phyloP scores from a whole-genome alignment of 768 basidiomycete genomes.

The Boletus eberwhitei region DNA sequence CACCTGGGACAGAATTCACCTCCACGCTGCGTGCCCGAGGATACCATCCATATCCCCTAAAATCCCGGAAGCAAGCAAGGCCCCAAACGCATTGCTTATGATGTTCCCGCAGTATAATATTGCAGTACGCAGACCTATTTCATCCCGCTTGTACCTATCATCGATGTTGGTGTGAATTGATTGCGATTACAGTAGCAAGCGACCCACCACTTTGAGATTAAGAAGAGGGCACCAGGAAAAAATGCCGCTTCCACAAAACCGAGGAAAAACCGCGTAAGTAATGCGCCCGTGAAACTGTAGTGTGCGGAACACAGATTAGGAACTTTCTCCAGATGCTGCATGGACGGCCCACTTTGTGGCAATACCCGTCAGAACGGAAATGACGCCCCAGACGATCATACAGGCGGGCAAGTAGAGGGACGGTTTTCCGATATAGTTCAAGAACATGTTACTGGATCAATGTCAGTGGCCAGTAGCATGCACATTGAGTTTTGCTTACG shows the following conservation, averaged over 20 bases:
- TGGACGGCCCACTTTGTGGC: constrained; percentile 27
- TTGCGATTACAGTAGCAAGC: constrained; percentile 29
- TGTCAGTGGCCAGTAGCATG: constrained; percentile 1
- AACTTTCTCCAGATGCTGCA: background rate
- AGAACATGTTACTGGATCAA: constrained; percentile 60
- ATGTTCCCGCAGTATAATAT: constrained; percentile 50
- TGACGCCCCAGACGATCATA: constrained; percentile 70
- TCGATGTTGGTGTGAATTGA: constrained; percentile 19
- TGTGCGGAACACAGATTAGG: background rate
- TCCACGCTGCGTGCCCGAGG: constrained; percentile 51
- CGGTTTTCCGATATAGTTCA: constrained; percentile 63
- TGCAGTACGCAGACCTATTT: constrained; percentile 43
- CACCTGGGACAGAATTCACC: constrained; percentile 30
- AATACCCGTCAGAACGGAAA: constrained; percentile 46
- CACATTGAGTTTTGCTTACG: constrained; percentile 22
- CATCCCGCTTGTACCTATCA: constrained; percentile 42
- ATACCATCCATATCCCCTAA: constrained; percentile 45
- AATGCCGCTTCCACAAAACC: constrained; percentile 53
- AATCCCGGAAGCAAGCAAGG: constrained; percentile 47
- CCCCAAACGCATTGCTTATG: constrained; percentile 54
- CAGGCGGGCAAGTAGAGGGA: constrained; percentile 62
- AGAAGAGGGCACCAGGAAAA: constrained; percentile 42
- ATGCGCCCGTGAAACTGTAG: constrained; percentile 39
- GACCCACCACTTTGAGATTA: constrained; percentile 33
- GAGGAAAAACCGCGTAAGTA: constrained; percentile 50